Evolutionary conservation across 805 yeast genomes (phyloP), one percentile per base, ranked within the genome.

Genomic region (Myxozyma lipomycoides): DNA sequence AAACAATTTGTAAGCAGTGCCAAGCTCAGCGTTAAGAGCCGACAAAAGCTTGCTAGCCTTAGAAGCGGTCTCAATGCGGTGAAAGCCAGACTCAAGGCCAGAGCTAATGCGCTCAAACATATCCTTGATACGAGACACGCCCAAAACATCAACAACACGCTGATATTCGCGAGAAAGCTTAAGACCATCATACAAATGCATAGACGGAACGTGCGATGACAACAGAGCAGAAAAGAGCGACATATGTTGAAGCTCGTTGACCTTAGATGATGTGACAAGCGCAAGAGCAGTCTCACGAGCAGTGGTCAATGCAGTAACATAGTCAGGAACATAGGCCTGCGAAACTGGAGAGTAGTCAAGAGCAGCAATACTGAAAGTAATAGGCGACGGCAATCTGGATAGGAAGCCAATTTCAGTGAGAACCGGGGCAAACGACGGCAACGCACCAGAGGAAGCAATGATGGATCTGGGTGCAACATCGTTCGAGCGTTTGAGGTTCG

Each of bases 121-220:
- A 51, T 34, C 49, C 41, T 26, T 49, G 44, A 39, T 49, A 39
- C 49, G 55, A 47, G 75, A 73, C 48, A 73, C 68, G n/a, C 70
- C 62, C 55, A 74, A 39, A 15, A 65, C 62, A 32, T 56, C 58
- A 4, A 55, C 43, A 23, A 57, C 51, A 37, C 58, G 55, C 58
- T 76, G 70, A 66, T 69, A 73, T 47, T 78, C 75, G 55, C 77
- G 78, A 51, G 78, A 64, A 51, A 78, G 82, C 45, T 81, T 76
- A 12, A 85, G 74, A 30, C 96, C 97, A 67, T 90, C 96, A 65
- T 83, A 87, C 55, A 87, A 73, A 67, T 86, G 82, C 49, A 88
- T 65, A 12, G 83, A 75, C 2, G 95, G 85, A n/a, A 63, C 65
- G 24, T 70, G 69, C 40, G 72, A 61, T 28, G 78, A 73, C 19